Conservation (phyloP, 75 land plant genomes). For the Pinus taeda region DNA sequence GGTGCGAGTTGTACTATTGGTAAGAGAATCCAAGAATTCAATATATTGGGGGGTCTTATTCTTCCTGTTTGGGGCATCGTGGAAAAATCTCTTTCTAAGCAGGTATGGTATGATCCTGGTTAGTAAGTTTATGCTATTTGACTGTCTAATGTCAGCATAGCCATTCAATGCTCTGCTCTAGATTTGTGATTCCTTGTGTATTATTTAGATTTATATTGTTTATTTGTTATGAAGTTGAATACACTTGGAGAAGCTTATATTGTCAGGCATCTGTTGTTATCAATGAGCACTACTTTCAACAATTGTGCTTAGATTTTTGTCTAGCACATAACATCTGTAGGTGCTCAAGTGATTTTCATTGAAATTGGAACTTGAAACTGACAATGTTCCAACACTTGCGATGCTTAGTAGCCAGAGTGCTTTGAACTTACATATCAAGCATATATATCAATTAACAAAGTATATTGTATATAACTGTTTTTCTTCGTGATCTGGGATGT, state of each 20-base stretch:
- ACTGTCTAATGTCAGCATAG: not conserved
- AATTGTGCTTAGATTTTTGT: not conserved
- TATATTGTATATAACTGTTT: not conserved
- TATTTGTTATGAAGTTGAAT: not conserved
- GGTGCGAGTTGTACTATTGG: conserved; percentile 85
- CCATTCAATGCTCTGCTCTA: not conserved
- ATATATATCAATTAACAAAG: not conserved
- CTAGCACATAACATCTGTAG: not conserved
- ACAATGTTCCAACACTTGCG: not conserved
- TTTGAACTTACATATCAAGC: not conserved
- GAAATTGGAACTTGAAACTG: not conserved
- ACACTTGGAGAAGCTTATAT: too few relatives aligned
- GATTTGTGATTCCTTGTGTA: not conserved
- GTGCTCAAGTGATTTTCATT: not conserved
- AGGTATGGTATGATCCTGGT: conserved; percentile 34
- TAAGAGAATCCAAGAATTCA: conserved; percentile 81
- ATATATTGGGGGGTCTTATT: conserved; percentile 93
- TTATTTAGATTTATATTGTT: not conserved
- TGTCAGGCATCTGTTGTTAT: not conserved
- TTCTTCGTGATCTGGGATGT: not conserved
- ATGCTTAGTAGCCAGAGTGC: not conserved
- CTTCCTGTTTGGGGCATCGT: conserved; percentile 96
- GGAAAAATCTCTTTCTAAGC: conserved; percentile 89
- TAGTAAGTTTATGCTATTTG: not conserved
- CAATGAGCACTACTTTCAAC: not conserved